phyloP scores from a whole-genome alignment of 306 rosid genomes.

The Senna siamea region DNA sequence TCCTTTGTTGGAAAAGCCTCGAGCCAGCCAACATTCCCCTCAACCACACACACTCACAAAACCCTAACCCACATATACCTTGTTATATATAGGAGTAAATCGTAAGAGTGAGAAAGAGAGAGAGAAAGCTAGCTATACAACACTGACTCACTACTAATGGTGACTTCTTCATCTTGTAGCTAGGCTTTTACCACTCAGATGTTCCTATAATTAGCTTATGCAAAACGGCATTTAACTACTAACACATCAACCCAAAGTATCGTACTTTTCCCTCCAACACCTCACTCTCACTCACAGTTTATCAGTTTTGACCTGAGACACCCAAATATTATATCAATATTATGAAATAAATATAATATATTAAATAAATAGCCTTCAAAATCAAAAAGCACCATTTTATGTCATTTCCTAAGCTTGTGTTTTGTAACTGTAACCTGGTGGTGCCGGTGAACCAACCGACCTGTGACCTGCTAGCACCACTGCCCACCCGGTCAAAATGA shows the following conservation, averaged over 20 bases:
- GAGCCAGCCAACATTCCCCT: conserved; percentile 97
- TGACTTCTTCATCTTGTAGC: too few relatives aligned
- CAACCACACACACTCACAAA: conserved; percentile 44
- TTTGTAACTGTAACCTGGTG: conserved; percentile 36
- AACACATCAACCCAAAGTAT: conserved; percentile 21
- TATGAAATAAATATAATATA: too few relatives aligned
- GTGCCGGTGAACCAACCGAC: conserved; percentile 53
- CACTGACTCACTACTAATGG: too few relatives aligned
- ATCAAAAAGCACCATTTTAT: too few relatives aligned
- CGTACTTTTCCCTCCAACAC: background rate
- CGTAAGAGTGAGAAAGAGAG: too few relatives aligned
- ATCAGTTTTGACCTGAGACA: background rate
- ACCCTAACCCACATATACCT: conserved; percentile 52
- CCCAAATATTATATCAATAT: too few relatives aligned
- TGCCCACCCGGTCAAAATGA: conserved; percentile 37
- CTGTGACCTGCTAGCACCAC: conserved; percentile 53
- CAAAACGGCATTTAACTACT: conserved; percentile 47
- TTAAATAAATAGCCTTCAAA: too few relatives aligned
- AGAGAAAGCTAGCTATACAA: too few relatives aligned
- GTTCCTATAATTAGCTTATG: conserved; percentile 52
- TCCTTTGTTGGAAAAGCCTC: conserved; percentile 56
- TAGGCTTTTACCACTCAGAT: conserved; percentile 38
- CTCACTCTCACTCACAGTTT: background rate
- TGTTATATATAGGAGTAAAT: conserved; percentile 45
- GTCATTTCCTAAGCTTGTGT: conserved; percentile 38